phyloP scores from a whole-genome alignment of 495 filamentous ascomycete species.

The Lasiosphaeria ovina region DNA sequence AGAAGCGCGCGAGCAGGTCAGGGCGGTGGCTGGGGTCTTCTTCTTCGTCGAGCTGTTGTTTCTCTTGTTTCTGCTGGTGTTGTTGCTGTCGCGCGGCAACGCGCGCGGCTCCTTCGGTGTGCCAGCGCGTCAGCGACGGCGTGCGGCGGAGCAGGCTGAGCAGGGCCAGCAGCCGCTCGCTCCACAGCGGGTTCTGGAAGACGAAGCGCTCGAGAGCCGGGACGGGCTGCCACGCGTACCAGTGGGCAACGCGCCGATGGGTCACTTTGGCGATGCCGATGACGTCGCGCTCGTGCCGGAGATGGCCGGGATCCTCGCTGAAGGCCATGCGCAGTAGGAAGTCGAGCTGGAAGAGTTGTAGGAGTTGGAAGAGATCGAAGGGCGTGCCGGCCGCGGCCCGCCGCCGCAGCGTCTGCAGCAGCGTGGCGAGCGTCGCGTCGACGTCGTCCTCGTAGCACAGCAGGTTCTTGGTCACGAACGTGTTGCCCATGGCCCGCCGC shows the following conservation, averaged over 20 bases:
- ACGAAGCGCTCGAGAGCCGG: constrained; percentile 27
- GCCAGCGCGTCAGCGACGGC: constrained; percentile 12
- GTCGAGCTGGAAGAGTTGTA: constrained; percentile 28
- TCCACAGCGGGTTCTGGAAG: constrained; percentile 28
- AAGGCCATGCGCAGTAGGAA: constrained; percentile 27
- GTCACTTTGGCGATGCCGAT: constrained; percentile 23
- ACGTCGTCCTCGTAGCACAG: constrained; percentile 27
- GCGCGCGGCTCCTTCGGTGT: constrained; percentile 17
- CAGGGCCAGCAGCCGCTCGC: constrained; percentile 8
- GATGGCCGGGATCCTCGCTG: constrained; percentile 23
- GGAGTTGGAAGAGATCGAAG: constrained; percentile 11
- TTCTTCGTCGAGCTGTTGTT: too few species aligned
- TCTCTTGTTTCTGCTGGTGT: neutral
- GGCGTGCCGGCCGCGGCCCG: constrained; percentile 18
- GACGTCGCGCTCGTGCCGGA: constrained; percentile 25
- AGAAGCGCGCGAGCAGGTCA: constrained; percentile 26
- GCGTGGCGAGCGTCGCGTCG: constrained; percentile 21
- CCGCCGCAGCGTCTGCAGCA: constrained; percentile 15
- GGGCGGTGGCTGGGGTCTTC: neutral
- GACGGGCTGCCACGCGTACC: constrained; percentile 27
- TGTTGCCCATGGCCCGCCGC: constrained; percentile 28
- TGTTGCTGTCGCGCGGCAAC: constrained; percentile 12
- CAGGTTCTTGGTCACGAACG: constrained; percentile 28
- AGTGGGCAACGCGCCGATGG: constrained; percentile 26
- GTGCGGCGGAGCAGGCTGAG: neutral